Base-by-base conservation (phyloP, 257 asterid genomes). In the Petrea volubilis region DNA sequence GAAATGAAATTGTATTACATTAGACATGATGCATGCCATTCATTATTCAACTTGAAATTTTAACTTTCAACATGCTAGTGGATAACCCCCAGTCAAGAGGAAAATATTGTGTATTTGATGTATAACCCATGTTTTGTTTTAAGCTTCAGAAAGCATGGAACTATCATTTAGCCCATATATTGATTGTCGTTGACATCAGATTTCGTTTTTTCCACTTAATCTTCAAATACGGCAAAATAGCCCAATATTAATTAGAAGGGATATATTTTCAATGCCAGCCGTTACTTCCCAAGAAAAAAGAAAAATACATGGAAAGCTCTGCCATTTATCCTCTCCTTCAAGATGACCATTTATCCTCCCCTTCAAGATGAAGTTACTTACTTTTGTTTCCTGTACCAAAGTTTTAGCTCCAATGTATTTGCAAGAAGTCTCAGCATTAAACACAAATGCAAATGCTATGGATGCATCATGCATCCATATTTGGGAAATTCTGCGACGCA, bases 381-480 rank as follows among this genome's bases (percentile, higher is more conserved):
- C 98, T 78, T 91, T 97, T 29, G 85, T 87, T 82, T 86, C 94
- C 63, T 67, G 87, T 8, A 76, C 87, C 80, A 86, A 77, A 70
- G 85, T 79, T 72, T 85, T 85, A 72, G 86, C 77, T 76, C 93
- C 96, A 68, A 82, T 60, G 77, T 74, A 85, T 75, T 84, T 93
- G 84, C 63, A 67, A 50, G 87, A 63, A 38, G 73, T 74, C 81
- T 81, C 89, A 24, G 78, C 78, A 78, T 76, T 70, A 61, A 91
- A 84, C 73, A 91, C 95, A 78, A 85, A 86, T 40, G 78, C 41
- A 84, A 93, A 89, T 47, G 94, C 97, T 63, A 68, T 60, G 84
- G 83, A 80, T 70, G 88, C n/a, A n/a, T n/a, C n/a, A n/a, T n/a
- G n/a, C 95, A 83, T 91, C 96, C 90, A 83, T 82, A 73, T 86